These are phyloP conservation scores for Tricladium varicosporioides DNA, from an alignment of 2,329 filamentous ascomycete genomes.

Conservation along the genomic window DNA sequence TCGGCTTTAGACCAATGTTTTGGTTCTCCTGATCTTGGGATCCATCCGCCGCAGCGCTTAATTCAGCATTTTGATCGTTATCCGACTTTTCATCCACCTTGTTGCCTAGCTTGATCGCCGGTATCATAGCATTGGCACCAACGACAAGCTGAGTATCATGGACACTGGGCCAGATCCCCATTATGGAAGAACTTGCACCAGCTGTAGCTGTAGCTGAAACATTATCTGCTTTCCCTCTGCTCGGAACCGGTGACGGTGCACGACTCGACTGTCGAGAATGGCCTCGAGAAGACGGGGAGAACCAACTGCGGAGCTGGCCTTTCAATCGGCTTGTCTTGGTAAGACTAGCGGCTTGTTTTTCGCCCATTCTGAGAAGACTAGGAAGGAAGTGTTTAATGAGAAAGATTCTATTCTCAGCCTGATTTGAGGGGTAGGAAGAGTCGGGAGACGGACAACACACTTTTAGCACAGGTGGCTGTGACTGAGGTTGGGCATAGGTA, in stretches of 20 bases:
- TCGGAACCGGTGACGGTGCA: slow-evolving; percentile 7
- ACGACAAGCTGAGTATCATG: slow-evolving; percentile 5
- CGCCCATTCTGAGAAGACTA: not conserved
- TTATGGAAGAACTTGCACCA: slow-evolving; percentile 7
- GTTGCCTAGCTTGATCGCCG: slow-evolving; percentile 3
- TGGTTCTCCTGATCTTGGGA: slow-evolving; percentile 4
- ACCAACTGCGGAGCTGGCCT: not conserved
- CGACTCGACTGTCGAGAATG: slow-evolving; percentile 6
- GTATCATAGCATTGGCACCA: slow-evolving; percentile 4
- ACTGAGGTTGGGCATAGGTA: not conserved
- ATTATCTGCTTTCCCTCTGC: slow-evolving; percentile 5
- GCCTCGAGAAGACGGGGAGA: not conserved
- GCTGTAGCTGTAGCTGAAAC: slow-evolving; percentile 3
- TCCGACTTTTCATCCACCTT: not conserved
- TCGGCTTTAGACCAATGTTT: slow-evolving; percentile 4
- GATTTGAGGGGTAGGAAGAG: not conserved
- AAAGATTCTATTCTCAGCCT: not conserved
- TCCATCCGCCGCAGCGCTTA: slow-evolving; percentile 2
- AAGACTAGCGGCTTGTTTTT: not conserved
- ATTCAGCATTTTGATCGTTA: slow-evolving; percentile 1
- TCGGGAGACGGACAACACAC: not conserved
- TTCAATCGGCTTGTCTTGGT: not conserved
- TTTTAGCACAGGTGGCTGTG: not conserved
- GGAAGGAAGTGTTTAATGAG: not conserved
- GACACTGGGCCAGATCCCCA: slow-evolving; percentile 1